phyloP scores from a whole-genome alignment of 352 stramenopile genomes.

The Phytopythium mirpurense region DNA sequence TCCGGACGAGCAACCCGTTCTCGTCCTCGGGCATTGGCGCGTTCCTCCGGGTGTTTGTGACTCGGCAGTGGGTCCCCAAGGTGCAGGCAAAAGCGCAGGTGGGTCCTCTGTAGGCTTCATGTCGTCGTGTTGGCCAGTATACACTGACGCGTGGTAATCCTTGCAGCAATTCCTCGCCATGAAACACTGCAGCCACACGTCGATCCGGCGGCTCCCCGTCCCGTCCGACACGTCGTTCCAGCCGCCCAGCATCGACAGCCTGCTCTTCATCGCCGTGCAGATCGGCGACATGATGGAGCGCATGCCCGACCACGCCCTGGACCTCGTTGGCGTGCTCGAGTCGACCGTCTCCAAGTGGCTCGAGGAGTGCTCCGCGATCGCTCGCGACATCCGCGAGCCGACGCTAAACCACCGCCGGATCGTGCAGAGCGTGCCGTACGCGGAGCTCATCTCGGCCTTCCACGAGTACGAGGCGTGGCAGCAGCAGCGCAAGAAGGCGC shows the following conservation, averaged over 20 bases:
- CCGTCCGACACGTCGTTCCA: constrained; percentile 74
- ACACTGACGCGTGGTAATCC: background rate
- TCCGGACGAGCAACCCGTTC: constrained; percentile 15
- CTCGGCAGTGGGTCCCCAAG: constrained; percentile 71
- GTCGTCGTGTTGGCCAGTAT: background rate
- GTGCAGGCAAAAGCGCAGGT: constrained; percentile 62
- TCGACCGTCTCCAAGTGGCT: constrained; percentile 61
- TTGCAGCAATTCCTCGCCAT: constrained; percentile 45
- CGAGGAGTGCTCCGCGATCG: constrained; percentile 63
- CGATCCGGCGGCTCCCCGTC: constrained; percentile 42
- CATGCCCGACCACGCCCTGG: constrained; percentile 55
- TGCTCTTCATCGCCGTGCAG: constrained; percentile 65
- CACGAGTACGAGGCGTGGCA: constrained; percentile 70
- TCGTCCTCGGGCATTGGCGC: constrained; percentile 30
- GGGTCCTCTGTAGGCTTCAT: background rate
- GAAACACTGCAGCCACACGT: constrained; percentile 43
- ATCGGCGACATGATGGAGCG: constrained; percentile 65
- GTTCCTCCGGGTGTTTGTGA: constrained; percentile 66
- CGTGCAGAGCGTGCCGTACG: constrained; percentile 45
- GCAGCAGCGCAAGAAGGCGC: constrained; percentile 40
- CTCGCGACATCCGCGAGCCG: constrained; percentile 70
- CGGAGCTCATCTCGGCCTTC: constrained; percentile 50
- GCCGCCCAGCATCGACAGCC: constrained; percentile 66
- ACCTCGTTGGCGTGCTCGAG: constrained; percentile 63
- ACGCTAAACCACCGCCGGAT: constrained; percentile 67